Percentiles rank a stretch among this genome's conserved stretches.
These are phyloP conservation scores for Termitomyces heimii DNA, from an alignment of 768 basidiomycete species.

Conservation along the genomic window DNA sequence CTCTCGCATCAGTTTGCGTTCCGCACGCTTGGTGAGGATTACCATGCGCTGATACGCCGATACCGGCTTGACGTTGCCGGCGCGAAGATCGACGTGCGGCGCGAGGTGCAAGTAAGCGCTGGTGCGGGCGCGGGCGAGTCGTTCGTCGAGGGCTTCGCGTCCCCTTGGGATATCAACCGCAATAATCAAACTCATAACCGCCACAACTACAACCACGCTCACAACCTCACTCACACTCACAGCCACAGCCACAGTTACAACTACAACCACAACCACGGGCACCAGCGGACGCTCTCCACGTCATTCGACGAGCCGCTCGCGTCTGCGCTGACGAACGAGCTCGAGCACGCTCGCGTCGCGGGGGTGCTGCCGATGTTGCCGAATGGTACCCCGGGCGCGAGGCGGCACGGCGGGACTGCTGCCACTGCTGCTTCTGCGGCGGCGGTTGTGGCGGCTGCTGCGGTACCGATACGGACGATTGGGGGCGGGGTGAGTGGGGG, in stretches of 20 bases:
- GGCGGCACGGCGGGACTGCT: constrained; percentile 7
- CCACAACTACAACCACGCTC: not conserved
- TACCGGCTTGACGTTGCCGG: constrained; percentile 55
- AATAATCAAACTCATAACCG: no score
- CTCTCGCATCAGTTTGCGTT: constrained; percentile 84
- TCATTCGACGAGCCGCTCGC: constrained; percentile 80
- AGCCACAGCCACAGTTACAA: no score
- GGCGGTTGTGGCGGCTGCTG: no score
- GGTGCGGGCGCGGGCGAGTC: constrained; percentile 29
- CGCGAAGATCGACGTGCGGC: constrained; percentile 62
- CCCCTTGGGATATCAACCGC: constrained; percentile 32
- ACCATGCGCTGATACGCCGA: constrained; percentile 69
- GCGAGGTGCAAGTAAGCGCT: constrained; percentile 65
- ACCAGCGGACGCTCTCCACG: constrained; percentile 30
- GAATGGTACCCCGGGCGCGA: constrained; percentile 48
- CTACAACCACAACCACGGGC: not conserved
- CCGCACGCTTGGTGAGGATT: constrained; percentile 67
- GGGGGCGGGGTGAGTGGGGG: constrained; percentile 57
- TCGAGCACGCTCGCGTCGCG: constrained; percentile 41
- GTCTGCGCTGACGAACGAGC: constrained; percentile 59
- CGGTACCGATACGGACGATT: constrained; percentile 54
- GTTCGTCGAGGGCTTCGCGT: constrained; percentile 48
- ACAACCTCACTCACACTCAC: not conserved
- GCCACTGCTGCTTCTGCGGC: constrained; percentile 5
- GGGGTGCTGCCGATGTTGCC: constrained; percentile 75